These are phyloP conservation scores for Ophiosphaerella korrae DNA, from an alignment of 2,329 filamentous ascomycete genomes.

Conservation along the genomic window DNA sequence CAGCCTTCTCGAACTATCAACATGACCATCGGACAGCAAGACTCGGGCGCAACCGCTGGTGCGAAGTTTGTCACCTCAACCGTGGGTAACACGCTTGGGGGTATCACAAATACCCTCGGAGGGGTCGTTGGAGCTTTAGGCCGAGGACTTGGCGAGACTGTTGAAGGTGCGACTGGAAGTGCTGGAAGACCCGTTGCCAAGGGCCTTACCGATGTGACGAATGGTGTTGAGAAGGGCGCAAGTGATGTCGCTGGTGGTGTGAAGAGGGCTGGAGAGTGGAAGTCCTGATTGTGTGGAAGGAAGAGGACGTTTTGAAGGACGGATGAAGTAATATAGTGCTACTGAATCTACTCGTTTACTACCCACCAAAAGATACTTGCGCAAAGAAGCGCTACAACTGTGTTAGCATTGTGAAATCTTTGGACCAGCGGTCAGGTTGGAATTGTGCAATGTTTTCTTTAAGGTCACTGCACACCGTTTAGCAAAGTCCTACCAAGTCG, in stretches of 20 bases:
- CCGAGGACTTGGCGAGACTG: conserved; percentile 52
- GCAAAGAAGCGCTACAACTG: neutral
- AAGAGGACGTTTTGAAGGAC: neutral
- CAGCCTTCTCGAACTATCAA: conserved; percentile 10
- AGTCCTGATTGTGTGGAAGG: conserved; percentile 26
- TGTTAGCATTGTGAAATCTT: no score
- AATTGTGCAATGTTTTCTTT: no score
- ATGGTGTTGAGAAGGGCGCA: conserved; percentile 53
- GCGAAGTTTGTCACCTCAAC: conserved; percentile 62
- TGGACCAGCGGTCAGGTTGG: no score
- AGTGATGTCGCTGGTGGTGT: conserved; percentile 51
- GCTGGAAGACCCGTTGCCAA: conserved; percentile 50
- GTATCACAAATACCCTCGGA: conserved; percentile 59
- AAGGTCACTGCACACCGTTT: no score
- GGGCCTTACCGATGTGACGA: conserved; percentile 49
- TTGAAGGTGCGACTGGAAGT: conserved; percentile 54
- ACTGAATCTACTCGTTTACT: neutral
- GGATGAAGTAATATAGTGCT: neutral
- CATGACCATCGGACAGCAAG: conserved; percentile 46
- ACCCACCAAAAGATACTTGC: neutral
- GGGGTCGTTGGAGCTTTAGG: conserved; percentile 57
- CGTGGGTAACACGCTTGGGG: conserved; percentile 61
- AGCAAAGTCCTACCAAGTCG: no score
- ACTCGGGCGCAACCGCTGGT: conserved; percentile 56
- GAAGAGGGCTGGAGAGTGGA: conserved; percentile 55